Evolutionary conservation across 2,329 filamentous ascomycete species (phyloP).

Genomic region (Trichothecium roseum): DNA sequence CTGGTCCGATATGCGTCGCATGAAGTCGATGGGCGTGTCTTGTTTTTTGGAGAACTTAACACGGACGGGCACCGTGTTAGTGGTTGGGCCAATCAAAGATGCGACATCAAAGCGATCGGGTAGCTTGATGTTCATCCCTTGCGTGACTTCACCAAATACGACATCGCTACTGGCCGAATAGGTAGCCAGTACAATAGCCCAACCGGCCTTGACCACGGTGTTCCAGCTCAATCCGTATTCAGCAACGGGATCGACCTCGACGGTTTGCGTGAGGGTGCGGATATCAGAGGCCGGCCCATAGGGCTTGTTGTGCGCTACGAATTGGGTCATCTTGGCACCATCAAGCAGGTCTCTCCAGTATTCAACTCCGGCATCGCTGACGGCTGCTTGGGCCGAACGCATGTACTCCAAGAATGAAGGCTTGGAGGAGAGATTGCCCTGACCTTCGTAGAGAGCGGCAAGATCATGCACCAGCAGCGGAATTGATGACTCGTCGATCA

Average conservation of each 20-base stretch:
- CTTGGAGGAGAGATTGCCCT: slow-evolving; percentile 20
- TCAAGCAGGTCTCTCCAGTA: slow-evolving; percentile 36
- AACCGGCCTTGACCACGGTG: slow-evolving; percentile 45
- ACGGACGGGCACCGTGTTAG: slow-evolving; percentile 38
- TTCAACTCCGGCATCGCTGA: slow-evolving; percentile 25
- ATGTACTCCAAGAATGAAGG: slow-evolving; percentile 39
- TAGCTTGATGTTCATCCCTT: slow-evolving; percentile 33
- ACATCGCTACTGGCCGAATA: slow-evolving; percentile 39
- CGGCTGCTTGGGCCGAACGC: slow-evolving; percentile 25
- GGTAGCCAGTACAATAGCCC: slow-evolving; percentile 43
- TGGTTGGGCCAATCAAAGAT: slow-evolving; percentile 34
- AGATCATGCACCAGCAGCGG: slow-evolving; percentile 38
- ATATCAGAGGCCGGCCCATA: slow-evolving; percentile 24
- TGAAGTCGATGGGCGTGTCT: slow-evolving; percentile 36
- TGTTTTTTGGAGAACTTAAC: slow-evolving; percentile 32
- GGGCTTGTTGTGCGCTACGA: slow-evolving; percentile 31
- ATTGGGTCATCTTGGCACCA: slow-evolving; percentile 34
- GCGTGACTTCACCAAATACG: slow-evolving; percentile 44
- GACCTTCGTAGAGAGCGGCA: slow-evolving; percentile 30
- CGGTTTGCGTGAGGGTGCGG: slow-evolving; percentile 27
- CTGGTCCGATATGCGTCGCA: slow-evolving; percentile 38
- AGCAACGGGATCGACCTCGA: slow-evolving; percentile 27
- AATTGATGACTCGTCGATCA: slow-evolving; percentile 36
- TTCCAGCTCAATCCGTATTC: slow-evolving; percentile 37
- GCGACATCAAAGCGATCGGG: slow-evolving; percentile 43